Evolutionary conservation across 2,329 filamentous ascomycete genomes (phyloP).

Genomic region (Rhytidhysteron rufulum): DNA sequence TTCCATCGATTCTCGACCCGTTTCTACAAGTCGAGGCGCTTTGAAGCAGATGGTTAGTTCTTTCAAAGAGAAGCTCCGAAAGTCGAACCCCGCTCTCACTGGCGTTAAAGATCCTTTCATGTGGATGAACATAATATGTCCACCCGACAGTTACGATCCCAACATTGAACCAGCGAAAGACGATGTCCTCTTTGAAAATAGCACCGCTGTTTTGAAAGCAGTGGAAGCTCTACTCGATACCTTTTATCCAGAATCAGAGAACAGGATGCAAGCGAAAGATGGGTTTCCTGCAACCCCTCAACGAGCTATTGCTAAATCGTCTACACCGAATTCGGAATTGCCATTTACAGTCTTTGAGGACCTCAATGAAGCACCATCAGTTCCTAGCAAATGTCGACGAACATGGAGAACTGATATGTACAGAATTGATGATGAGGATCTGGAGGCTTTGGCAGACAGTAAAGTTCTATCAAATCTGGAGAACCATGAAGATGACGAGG

Average conservation of each 20-base stretch:
- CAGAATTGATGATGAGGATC: slow-evolving; percentile 34
- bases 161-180: slow-evolving; percentile 72
- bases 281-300: neutral
- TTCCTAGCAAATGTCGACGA: neutral
- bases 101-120: slow-evolving; percentile 56
- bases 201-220: slow-evolving; percentile 42
- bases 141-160: slow-evolving; percentile 61
- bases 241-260: slow-evolving; percentile 25
- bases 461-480: slow-evolving; percentile 18
- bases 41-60: slow-evolving; percentile 56
- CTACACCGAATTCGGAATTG: too few relatives aligned
- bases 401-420: slow-evolving; percentile 38
- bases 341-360: slow-evolving; percentile 3
- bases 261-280: slow-evolving; percentile 20
- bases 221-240: slow-evolving; percentile 44
- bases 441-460: slow-evolving; percentile 16
- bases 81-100: slow-evolving; percentile 15
- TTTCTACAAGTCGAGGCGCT: slow-evolving; percentile 53
- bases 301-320: too few relatives aligned
- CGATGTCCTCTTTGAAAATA: slow-evolving; percentile 64
- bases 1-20: slow-evolving; percentile 65
- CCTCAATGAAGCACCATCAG: slow-evolving; percentile 6
- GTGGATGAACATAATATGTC: slow-evolving; percentile 60
- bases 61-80: slow-evolving; percentile 51
- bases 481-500: slow-evolving; percentile 25